Conservation (phyloP, 768 basidiomycete genomes). For the Steccherinum ochraceum region DNA sequence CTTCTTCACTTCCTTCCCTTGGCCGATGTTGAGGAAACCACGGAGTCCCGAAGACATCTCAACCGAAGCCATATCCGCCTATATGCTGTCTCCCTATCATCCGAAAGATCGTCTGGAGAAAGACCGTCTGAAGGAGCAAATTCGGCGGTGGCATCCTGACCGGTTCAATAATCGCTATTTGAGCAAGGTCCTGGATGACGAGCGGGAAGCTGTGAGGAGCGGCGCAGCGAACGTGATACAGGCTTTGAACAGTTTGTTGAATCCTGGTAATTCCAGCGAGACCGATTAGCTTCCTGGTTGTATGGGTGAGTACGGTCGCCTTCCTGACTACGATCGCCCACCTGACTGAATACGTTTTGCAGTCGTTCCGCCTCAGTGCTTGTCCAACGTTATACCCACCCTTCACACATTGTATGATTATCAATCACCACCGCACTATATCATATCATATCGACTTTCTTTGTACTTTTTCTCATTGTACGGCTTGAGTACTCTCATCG, state of each 20-base stretch:
- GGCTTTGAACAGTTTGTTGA: conserved; percentile 65
- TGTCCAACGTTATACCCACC: background rate
- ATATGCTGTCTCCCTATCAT: conserved; percentile 52
- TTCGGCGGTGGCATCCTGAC: conserved; percentile 79
- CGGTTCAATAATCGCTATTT: conserved; percentile 69
- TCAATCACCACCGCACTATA: background rate
- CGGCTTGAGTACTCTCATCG: background rate
- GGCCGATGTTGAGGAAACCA: conserved; percentile 63
- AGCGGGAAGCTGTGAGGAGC: conserved; percentile 60
- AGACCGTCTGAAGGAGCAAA: conserved; percentile 71
- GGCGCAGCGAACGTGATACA: conserved; percentile 72
- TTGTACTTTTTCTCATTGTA: background rate
- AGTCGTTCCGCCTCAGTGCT: too few species aligned
- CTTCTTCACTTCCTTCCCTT: conserved; percentile 65
- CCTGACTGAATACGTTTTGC: background rate
- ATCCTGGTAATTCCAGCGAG: conserved; percentile 36
- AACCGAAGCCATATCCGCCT: conserved; percentile 46
- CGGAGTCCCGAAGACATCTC: conserved; percentile 56
- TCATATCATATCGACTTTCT: background rate
- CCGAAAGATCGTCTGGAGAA: conserved; percentile 51
- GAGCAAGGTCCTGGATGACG: conserved; percentile 54
- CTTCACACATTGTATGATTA: background rate
- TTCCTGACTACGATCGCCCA: background rate
- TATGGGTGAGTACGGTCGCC: conserved; percentile 9
- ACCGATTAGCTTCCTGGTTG: conserved; percentile 29